Conservation (phyloP, 106 monocot species). For the Dendrobium chrysotoxum region DNA sequence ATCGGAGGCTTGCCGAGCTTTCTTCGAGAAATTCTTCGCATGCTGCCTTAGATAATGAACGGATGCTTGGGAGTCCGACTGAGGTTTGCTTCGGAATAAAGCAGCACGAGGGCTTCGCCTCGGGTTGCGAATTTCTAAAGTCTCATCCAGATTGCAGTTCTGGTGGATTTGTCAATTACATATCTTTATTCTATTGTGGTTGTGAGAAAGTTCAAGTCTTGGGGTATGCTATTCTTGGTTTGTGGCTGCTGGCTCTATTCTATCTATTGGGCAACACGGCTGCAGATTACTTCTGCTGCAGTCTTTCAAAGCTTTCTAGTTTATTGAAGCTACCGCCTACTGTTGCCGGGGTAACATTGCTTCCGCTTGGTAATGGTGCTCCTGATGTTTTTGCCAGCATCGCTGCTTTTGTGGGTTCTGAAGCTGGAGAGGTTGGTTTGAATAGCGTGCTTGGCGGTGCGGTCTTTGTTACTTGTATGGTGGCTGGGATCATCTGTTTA, state of each 20-base stretch:
- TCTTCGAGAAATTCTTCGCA: slow-evolving; percentile 21
- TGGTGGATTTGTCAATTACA: slow-evolving; percentile 72
- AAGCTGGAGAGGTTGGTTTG: slow-evolving; percentile 76
- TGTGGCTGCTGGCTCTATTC: slow-evolving; percentile 69
- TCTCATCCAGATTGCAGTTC: slow-evolving; percentile 50
- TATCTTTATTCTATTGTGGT: slow-evolving; percentile 70
- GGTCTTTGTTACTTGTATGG: slow-evolving; percentile 81
- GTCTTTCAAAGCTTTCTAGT: slow-evolving; percentile 67
- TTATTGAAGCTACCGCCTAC: slow-evolving; percentile 75
- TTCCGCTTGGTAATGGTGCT: slow-evolving; percentile 92
- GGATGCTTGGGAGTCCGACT: slow-evolving; percentile 26
- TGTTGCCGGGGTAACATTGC: slow-evolving; percentile 85
- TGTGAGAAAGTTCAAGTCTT: slow-evolving; percentile 39
- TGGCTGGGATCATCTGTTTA: slow-evolving; percentile 68
- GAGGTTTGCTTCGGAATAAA: slow-evolving; percentile 38
- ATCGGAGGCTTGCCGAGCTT: slow-evolving; percentile 35
- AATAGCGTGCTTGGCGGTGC: slow-evolving; percentile 94
- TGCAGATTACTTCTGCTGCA: slow-evolving; percentile 91
- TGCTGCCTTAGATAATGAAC: slow-evolving; percentile 5
- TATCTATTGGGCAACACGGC: slow-evolving; percentile 91
- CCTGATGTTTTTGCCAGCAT: slow-evolving; percentile 95
- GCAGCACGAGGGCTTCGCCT: slow-evolving; percentile 39
- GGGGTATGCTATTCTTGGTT: slow-evolving; percentile 43
- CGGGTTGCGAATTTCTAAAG: slow-evolving; percentile 61
- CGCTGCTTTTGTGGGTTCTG: slow-evolving; percentile 72